phyloP scores from a whole-genome alignment of 768 basidiomycete species.

The Trametes villosa region DNA sequence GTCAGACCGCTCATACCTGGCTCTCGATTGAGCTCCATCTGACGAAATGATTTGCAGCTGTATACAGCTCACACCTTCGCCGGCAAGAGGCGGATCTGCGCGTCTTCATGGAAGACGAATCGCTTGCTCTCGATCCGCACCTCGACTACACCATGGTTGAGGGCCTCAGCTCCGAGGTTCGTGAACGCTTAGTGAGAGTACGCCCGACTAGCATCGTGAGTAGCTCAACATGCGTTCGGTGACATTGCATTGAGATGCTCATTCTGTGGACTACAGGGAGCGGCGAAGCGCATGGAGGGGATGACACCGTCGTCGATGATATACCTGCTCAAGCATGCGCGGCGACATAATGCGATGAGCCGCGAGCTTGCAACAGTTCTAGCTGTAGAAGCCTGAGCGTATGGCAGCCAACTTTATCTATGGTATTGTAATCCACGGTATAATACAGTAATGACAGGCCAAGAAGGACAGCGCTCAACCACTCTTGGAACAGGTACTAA shows the following conservation, averaged over 20 bases:
- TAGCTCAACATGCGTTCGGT: background rate
- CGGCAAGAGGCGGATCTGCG: conserved; percentile 80
- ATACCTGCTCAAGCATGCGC: conserved; percentile 66
- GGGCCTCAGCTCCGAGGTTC: conserved; percentile 79
- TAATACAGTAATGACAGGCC: too few species aligned
- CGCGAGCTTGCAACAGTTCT: too few species aligned
- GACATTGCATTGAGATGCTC: too few species aligned
- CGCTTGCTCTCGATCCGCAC: conserved; percentile 64
- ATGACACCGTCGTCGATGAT: conserved; percentile 85
- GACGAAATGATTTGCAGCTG: conserved; percentile 43
- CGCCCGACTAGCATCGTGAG: conserved; percentile 72
- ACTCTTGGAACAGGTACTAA: too few species aligned
- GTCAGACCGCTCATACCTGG: conserved; percentile 40
- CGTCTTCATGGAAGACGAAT: conserved; percentile 77
- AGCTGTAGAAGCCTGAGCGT: too few species aligned
- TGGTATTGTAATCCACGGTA: too few species aligned
- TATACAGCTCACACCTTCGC: conserved; percentile 62
- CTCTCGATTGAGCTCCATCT: conserved; percentile 1
- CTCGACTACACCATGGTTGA: conserved; percentile 70
- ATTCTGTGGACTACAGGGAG: conserved; percentile 58
- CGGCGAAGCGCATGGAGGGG: conserved; percentile 91
- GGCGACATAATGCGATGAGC: conserved; percentile 37
- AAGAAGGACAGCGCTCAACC: too few species aligned
- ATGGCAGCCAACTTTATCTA: too few species aligned
- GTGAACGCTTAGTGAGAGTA: conserved; percentile 61